Conservation (phyloP, 306 rosid genomes). For the Vigna radiata region DNA sequence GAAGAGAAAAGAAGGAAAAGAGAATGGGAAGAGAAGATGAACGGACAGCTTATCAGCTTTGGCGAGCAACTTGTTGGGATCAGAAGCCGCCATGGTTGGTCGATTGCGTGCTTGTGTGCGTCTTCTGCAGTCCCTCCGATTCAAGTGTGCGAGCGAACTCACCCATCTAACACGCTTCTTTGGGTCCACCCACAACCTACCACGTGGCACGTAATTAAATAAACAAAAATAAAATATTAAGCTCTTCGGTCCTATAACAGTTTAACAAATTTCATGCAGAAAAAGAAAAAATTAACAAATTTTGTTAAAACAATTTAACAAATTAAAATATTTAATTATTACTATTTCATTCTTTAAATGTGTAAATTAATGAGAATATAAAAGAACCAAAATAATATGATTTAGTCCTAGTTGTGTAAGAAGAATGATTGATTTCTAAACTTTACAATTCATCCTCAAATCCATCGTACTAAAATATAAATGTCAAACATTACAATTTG, state of each 20-base stretch:
- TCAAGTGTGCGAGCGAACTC: conserved; percentile 18
- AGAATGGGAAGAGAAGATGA: neutral
- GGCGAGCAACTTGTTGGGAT: conserved; percentile 70
- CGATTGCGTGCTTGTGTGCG: conserved; percentile 13
- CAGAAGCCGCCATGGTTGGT: conserved; percentile 67
- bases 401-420: too few relatives aligned
- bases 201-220: neutral
- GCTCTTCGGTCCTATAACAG: neutral
- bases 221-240: neutral
- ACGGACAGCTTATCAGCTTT: conserved; percentile 83
- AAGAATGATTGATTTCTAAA: too few relatives aligned
- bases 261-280: neutral
- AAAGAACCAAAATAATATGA: too few relatives aligned
- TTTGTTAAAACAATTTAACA: too few relatives aligned
- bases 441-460: too few relatives aligned
- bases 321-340: too few relatives aligned
- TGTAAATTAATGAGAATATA: too few relatives aligned
- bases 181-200: neutral
- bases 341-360: too few relatives aligned
- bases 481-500: too few relatives aligned
- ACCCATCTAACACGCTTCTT: neutral
- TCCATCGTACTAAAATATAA: too few relatives aligned
- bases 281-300: too few relatives aligned
- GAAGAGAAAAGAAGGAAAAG: neutral
- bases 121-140: conserved; percentile 42